Conservation (phyloP, 2,329 filamentous ascomycete species). For the Venturiaceae sp. region DNA sequence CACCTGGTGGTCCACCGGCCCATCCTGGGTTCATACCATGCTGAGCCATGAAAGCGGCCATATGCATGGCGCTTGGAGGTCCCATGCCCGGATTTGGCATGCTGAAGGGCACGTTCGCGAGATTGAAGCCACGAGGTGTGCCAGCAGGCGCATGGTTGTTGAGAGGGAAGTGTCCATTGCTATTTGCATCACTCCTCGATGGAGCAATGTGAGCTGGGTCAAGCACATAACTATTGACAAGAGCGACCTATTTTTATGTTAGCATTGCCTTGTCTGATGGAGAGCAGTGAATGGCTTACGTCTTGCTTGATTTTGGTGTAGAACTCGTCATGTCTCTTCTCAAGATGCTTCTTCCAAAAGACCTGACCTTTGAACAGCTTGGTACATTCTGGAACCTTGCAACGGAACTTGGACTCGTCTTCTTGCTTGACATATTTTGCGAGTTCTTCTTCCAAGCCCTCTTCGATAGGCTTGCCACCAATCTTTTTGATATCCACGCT, state of each 20-base stretch:
- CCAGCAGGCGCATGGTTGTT: slow-evolving; percentile 67
- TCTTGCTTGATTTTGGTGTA: slow-evolving; percentile 70
- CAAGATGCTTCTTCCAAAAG: slow-evolving; percentile 97
- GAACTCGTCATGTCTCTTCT: slow-evolving; percentile 92
- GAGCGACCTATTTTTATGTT: slow-evolving; percentile 53
- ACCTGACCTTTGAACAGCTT: slow-evolving; percentile 96
- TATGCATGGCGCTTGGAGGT: slow-evolving; percentile 11
- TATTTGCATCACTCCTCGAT: slow-evolving; percentile 86
- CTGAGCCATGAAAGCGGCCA: slow-evolving; percentile 13
- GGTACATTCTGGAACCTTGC: slow-evolving; percentile 89
- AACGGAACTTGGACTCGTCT: slow-evolving; percentile 93
- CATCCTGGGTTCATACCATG: slow-evolving; percentile 3
- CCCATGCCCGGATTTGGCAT: slow-evolving; percentile 23
- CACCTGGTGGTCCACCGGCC: slow-evolving; percentile 13
- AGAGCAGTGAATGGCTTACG: slow-evolving; percentile 46
- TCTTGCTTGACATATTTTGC: slow-evolving; percentile 89
- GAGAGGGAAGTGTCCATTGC: slow-evolving; percentile 88
- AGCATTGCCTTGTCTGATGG: slow-evolving; percentile 16
- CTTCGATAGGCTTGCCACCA: slow-evolving; percentile 77
- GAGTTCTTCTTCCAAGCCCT: slow-evolving; percentile 79
- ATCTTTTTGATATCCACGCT: slow-evolving; percentile 81
- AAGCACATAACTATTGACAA: slow-evolving; percentile 89
- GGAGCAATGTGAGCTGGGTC: slow-evolving; percentile 93
- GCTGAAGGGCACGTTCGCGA: slow-evolving; percentile 58
- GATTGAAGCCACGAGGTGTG: slow-evolving; percentile 84